Conservation (phyloP, 352 stramenopile genomes). For the Stramenopiles sp. region DNA sequence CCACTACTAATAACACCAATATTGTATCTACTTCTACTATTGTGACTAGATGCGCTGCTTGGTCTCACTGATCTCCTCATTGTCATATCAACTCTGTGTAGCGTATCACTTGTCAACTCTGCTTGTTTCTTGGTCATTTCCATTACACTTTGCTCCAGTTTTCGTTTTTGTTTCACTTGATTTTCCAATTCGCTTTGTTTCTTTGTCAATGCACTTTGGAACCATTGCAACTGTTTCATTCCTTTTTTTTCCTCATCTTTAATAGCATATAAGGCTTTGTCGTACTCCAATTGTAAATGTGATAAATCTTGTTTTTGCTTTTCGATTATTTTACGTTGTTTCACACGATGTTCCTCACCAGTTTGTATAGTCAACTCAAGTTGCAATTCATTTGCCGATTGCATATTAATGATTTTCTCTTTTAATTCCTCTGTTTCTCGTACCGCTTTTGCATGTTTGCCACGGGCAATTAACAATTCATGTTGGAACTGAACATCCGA, state of each 20-base stretch:
- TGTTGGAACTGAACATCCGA: background rate
- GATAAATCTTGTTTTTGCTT: background rate
- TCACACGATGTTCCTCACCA: background rate
- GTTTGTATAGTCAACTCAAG: background rate
- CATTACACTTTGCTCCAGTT: background rate
- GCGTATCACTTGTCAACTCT: background rate
- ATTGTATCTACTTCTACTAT: background rate
- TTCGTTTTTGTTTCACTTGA: constrained; percentile 3
- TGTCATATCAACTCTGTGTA: constrained; percentile 5
- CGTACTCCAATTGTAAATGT: background rate
- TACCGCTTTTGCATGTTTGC: constrained; percentile 1
- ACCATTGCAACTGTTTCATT: background rate
- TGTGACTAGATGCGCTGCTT: background rate
- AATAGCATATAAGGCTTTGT: background rate
- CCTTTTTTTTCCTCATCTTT: background rate
- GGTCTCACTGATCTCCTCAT: background rate
- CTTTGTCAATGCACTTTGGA: background rate
- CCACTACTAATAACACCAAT: background rate
- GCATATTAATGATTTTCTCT: background rate
- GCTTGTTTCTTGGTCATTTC: background rate
- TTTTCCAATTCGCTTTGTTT: background rate
- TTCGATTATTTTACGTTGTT: background rate
- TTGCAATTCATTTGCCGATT: background rate
- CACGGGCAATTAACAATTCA: background rate
- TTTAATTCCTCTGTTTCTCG: background rate